These are phyloP conservation scores for Epichloe glyceriae DNA, from an alignment of 2,329 filamentous ascomycete genomes.

Conservation along the genomic window DNA sequence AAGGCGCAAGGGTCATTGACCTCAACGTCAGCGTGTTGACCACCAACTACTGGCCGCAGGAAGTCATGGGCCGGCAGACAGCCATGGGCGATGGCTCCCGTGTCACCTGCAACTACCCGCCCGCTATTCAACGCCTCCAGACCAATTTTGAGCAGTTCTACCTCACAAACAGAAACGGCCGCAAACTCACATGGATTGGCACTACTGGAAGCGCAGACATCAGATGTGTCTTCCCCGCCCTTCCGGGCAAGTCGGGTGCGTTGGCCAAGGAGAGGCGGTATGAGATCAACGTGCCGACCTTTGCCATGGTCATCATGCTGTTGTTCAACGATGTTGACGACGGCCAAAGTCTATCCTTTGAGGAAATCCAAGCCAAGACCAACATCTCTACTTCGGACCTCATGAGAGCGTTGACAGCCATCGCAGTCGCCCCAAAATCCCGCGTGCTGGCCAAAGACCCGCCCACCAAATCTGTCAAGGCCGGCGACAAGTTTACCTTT, in stretches of 20 bases:
- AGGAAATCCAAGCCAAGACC: constrained; percentile 73
- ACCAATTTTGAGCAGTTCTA: constrained; percentile 85
- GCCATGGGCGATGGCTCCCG: constrained; percentile 32
- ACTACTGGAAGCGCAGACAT: constrained; percentile 71
- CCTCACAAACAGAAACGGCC: constrained; percentile 71
- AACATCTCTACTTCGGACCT: constrained; percentile 67
- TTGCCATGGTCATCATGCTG: constrained; percentile 78
- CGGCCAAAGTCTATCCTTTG: constrained; percentile 40
- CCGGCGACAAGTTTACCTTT: constrained; percentile 67
- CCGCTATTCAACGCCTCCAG: constrained; percentile 61
- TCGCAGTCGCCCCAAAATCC: constrained; percentile 74
- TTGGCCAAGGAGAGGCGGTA: constrained; percentile 59
- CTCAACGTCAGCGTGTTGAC: constrained; percentile 77
- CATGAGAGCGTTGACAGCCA: constrained; percentile 62
- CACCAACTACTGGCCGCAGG: constrained; percentile 88
- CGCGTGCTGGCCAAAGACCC: constrained; percentile 71
- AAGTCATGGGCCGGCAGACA: constrained; percentile 59
- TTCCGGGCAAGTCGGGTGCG: constrained; percentile 53
- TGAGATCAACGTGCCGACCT: constrained; percentile 84
- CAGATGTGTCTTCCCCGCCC: constrained; percentile 61
- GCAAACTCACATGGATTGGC: constrained; percentile 72
- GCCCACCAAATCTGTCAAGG: constrained; percentile 61
- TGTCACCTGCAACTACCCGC: constrained; percentile 55
- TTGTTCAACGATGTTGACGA: constrained; percentile 71
- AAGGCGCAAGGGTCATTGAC: constrained; percentile 47